Base-by-base conservation (phyloP, 2,329 filamentous ascomycete species). In the Aureobasidium sp. region DNA sequence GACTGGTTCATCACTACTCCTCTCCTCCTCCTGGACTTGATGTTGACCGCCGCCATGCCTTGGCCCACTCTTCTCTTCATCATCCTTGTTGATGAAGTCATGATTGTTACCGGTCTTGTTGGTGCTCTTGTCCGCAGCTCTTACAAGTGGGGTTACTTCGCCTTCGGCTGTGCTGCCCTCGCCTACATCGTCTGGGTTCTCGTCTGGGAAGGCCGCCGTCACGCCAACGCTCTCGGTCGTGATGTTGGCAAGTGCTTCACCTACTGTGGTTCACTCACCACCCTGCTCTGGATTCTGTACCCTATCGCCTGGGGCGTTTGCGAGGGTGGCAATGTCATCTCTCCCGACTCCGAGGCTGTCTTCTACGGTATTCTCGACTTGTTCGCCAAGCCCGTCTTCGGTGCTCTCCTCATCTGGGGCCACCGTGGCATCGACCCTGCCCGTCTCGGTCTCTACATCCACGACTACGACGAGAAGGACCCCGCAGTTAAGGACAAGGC, bases 101-200 rank as follows among this genome's bases (percentile, higher is more conserved):
- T 89, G 85, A 81, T 89, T 52, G 75, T 88, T n/a, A 82, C 81
- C 24, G 85, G 84, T 27, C 79, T 89, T 6, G 78, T 88, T 19
- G 86, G 87, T 31, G 85, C 86, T 3, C 79, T 89, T 1, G 83
- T 87, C 3, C 70, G 72, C 17, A 82, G 81, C 9, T 75, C 74
- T 2, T 89, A 88, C 76, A 89, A 88, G 70, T 89, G 83, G 84
- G 85, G 84, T 1, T 89, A 85, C 73, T 87, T 80, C 70, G 73
- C 75, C 11, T 85, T 87, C 61, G 82, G 77, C 63, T 75, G 76
- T 65, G 62, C 73, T 65, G 67, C 77, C 61, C 80, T 88, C 62
- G 74, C 83, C 65, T 85, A 83, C 70, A 81, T 90, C 56, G 71
- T 81, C 42, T 89, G 82, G 70, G 73, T 84, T 62, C 79, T 89